phyloP scores from a whole-genome alignment of 192 early-diverging fungal species.

The Lunasporangiospora selenospora region DNA sequence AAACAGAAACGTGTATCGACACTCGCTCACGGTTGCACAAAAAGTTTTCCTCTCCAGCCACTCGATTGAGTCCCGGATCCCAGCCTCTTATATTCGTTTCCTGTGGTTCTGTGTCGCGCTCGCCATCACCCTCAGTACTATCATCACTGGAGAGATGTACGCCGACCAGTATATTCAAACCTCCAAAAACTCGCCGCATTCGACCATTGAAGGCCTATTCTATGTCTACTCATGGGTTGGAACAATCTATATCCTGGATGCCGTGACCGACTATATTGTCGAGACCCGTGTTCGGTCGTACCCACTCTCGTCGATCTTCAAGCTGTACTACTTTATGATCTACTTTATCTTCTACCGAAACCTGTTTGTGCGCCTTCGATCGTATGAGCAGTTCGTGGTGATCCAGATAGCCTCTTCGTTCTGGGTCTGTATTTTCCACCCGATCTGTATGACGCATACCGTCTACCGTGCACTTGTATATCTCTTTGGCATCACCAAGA shows the following conservation, averaged over 20 bases:
- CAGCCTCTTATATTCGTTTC: conserved; percentile 75
- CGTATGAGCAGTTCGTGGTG: conserved; percentile 67
- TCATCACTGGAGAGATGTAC: conserved; percentile 73
- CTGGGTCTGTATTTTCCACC: conserved; percentile 80
- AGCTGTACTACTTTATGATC: conserved; percentile 80
- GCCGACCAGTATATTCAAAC: conserved; percentile 67
- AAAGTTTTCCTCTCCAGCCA: conserved; percentile 61
- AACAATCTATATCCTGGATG: conserved; percentile 72
- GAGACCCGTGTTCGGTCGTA: conserved; percentile 67
- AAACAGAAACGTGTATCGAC: conserved; percentile 54
- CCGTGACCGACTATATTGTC: conserved; percentile 70
- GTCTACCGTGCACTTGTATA: conserved; percentile 59
- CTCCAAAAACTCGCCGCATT: conserved; percentile 53
- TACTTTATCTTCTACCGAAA: conserved; percentile 86
- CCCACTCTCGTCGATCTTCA: conserved; percentile 72
- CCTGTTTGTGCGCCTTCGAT: conserved; percentile 74
- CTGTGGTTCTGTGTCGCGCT: conserved; percentile 79
- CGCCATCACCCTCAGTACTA: conserved; percentile 69
- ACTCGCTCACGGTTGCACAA: conserved; percentile 57
- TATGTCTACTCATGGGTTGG: conserved; percentile 81
- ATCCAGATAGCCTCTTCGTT: conserved; percentile 74
- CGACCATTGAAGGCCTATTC: conserved; percentile 62
- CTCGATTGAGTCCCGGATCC: conserved; percentile 56
- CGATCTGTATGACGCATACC: conserved; percentile 68
- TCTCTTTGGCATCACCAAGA: conserved; percentile 62